Evolutionary conservation across 768 basidiomycete species (phyloP).

Genomic region (Lentinus brumalis): DNA sequence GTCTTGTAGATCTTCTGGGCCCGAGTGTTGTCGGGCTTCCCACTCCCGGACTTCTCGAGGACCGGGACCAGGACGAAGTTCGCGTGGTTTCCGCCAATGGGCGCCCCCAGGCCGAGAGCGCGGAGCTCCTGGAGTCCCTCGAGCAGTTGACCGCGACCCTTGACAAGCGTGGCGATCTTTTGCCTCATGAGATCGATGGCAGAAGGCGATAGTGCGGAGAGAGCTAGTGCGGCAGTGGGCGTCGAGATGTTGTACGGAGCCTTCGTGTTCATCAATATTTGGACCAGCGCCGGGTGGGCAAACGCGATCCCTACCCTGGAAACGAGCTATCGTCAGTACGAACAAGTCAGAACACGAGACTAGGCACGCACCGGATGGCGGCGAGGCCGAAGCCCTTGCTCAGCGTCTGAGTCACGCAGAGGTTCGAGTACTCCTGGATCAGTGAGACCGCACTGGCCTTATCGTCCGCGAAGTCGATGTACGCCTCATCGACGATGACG

Average conservation of each 20-base stretch:
- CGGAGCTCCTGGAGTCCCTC: conserved; percentile 47
- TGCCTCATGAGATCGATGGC: conserved; percentile 65
- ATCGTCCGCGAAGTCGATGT: conserved; percentile 85
- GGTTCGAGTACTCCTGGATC: conserved; percentile 79
- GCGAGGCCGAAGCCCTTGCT: conserved; percentile 97
- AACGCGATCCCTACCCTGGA: conserved; percentile 85
- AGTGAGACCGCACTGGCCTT: conserved; percentile 67
- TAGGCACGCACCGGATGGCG: conserved; percentile 74
- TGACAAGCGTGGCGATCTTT: conserved; percentile 61
- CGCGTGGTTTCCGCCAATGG: conserved; percentile 82
- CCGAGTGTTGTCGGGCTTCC: conserved; percentile 57
- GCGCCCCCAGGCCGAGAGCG: conserved; percentile 58
- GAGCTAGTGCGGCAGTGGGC: conserved; percentile 82
- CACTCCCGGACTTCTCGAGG: conserved; percentile 45
- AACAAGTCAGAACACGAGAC: not conserved
- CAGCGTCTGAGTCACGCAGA: conserved; percentile 95
- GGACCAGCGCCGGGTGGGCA: conserved; percentile 87
- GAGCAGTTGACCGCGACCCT: conserved; percentile 60
- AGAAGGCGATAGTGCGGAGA: conserved; percentile 69
- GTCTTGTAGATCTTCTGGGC: conserved; percentile 71
- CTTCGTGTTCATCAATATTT: conserved; percentile 91
- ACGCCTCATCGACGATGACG: conserved; percentile 94
- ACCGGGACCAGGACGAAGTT: conserved; percentile 90
- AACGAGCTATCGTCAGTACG: not conserved
- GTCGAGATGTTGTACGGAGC: conserved; percentile 97